Evolutionary conservation across 2,329 filamentous ascomycete species (phyloP), one percentile per base, ranked within the genome.

Genomic region (Ophiostoma pallidulum): DNA sequence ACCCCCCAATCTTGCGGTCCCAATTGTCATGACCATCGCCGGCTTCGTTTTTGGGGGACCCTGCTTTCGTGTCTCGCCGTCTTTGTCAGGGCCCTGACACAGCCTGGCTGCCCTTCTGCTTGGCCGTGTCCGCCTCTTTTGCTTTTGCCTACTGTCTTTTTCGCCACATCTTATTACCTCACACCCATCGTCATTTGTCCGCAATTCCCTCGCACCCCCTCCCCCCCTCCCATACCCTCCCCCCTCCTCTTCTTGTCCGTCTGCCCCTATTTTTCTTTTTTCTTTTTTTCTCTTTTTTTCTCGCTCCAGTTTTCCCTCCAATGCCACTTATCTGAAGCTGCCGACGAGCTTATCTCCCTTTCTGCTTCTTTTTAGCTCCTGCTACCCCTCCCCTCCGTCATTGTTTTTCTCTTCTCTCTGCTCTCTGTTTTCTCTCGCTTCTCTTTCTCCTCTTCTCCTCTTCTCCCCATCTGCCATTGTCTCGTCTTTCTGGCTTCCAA

Each of bases 141-240:
- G 12, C 35, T 19, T 19, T 31, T 41, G 22, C 26, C 45, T 38
- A 41, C 19, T 28, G 13, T 41, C 39, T 31, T 19, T 44, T 28
- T 46, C 20, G 44, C 36, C 44, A 40, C 44, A 33, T 12, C 28
- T 32, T 38, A 45, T 38, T 46, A 40, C 37, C 36, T 40, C 36
- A 40, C 19, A 26, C 20, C 36, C 28, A 35, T 28, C 19, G 31
- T 28, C 28, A 44, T 45, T 45, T 45, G 42, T 19, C 33, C 42
- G 35, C 42, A 45, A 45, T 45, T 46, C 44, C 36, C 37, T 46
- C 44, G 44, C 24, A 28, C 10, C 10, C n/a, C 31, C 36, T 44
- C 41, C 41, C 41, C 41, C 26, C 41, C 41, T 42, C 24, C 20
- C 9, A 22, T 16, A 20, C 18, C 29, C 13, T 12, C 8, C 33